phyloP scores from a whole-genome alignment of 352 stramenopile species.

The Sclerospora graminicola region DNA sequence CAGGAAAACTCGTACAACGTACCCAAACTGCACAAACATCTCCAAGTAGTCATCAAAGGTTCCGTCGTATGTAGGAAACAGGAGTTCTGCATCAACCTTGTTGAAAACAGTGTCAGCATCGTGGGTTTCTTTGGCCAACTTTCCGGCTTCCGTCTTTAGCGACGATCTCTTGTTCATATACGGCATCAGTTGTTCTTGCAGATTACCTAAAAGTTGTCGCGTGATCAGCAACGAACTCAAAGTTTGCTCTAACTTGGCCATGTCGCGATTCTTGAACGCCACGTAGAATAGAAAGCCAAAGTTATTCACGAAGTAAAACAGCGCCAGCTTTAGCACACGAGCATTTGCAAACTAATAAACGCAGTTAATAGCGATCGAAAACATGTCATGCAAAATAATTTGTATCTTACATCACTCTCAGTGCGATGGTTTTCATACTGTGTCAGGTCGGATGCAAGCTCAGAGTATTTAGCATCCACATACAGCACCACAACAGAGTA shows the following conservation, averaged over 20 bases:
- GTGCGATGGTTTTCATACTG: slow-evolving; percentile 90
- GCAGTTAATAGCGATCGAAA: slow-evolving; percentile 1
- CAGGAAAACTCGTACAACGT: slow-evolving; percentile 13
- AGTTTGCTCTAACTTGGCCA: slow-evolving; percentile 86
- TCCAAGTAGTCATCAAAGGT: slow-evolving; percentile 94
- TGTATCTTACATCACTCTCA: slow-evolving; percentile 57
- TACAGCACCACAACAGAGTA: slow-evolving; percentile 73
- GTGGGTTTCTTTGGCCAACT: slow-evolving; percentile 54
- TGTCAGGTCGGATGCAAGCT: slow-evolving; percentile 88
- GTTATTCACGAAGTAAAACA: slow-evolving; percentile 98
- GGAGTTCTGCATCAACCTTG: slow-evolving; percentile 68
- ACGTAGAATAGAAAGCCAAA: slow-evolving; percentile 95
- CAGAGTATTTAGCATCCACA: slow-evolving; percentile 82
- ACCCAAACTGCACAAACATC: slow-evolving; percentile 89
- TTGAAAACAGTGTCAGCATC: slow-evolving; percentile 36
- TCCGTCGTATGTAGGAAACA: slow-evolving; percentile 75
- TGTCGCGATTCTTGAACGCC: slow-evolving; percentile 84
- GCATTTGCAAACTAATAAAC: slow-evolving; percentile 74
- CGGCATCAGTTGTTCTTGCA: slow-evolving; percentile 71
- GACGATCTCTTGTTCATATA: slow-evolving; percentile 71
- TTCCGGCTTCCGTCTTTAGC: slow-evolving; percentile 74
- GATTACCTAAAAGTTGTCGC: slow-evolving; percentile 67
- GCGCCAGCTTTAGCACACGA: slow-evolving; percentile 96
- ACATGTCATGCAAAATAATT: slow-evolving; percentile 1
- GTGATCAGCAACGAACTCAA: slow-evolving; percentile 79